These are phyloP conservation scores for Saturnispora silvae DNA, from an alignment of 805 yeast genomes.

Conservation along the genomic window DNA sequence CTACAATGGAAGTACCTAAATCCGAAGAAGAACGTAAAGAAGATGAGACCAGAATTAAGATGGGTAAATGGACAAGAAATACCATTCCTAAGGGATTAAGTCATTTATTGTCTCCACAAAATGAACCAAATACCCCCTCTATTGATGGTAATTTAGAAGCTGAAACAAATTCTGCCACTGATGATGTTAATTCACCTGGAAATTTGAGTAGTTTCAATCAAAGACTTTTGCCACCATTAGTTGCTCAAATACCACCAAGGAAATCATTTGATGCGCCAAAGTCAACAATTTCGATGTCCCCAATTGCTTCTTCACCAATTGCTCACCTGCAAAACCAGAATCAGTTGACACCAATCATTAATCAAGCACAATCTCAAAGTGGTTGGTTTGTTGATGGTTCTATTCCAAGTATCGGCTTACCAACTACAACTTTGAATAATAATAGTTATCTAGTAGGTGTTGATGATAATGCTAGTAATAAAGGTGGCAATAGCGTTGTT, in stretches of 20 bases:
- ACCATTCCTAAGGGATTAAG: constrained; percentile 46
- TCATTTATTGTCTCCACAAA: constrained; percentile 33
- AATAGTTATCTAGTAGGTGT: not conserved
- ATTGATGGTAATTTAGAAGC: not conserved
- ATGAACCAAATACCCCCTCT: constrained; percentile 1
- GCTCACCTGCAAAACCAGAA: not conserved
- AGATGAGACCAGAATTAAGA: constrained; percentile 39
- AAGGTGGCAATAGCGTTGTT: no score
- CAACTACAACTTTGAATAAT: not conserved
- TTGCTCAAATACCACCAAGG: constrained; percentile 5
- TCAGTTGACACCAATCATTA: not conserved
- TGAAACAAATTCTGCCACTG: not conserved
- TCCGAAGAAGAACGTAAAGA: constrained; percentile 31
- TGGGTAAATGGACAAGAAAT: constrained; percentile 39
- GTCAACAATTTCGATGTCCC: constrained; percentile 5
- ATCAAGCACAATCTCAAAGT: not conserved
- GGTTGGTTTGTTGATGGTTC: constrained; percentile 5
- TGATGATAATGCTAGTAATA: not conserved
- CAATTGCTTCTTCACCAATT: constrained; percentile 2
- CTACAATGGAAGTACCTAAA: constrained; percentile 21
- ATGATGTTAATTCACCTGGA: not conserved
- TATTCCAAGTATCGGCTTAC: not conserved
- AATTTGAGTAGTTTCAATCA: not conserved
- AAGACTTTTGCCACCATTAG: constrained; percentile 10
- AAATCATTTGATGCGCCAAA: constrained; percentile 3